Percentiles rank a stretch among this genome's conserved stretches.
Conservation (phyloP, 2,329 filamentous ascomycete genomes). For the Fusarium ambrosium region DNA sequence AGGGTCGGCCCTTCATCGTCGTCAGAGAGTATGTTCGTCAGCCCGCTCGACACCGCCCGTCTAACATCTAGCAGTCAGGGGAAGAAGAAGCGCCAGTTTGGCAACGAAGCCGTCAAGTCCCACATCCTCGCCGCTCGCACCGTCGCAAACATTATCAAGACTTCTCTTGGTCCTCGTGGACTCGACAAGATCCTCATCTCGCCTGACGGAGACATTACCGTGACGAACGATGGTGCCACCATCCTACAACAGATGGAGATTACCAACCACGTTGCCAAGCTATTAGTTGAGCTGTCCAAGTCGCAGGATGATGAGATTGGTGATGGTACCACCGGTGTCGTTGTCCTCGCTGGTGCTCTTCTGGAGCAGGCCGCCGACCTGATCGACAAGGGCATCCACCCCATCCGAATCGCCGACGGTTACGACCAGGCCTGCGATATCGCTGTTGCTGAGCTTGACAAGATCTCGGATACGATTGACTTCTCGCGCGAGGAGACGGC, state of each 20-base stretch:
- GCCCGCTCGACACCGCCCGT: slow-evolving; percentile 6
- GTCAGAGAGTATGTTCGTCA: slow-evolving; percentile 87
- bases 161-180: slow-evolving; percentile 92
- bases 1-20: slow-evolving; percentile 96
- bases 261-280: slow-evolving; percentile 96
- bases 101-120: slow-evolving; percentile 96
- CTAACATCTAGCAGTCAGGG: slow-evolving; percentile 76
- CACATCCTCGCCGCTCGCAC: slow-evolving; percentile 98
- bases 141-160: slow-evolving; percentile 97
- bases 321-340: slow-evolving; percentile 97
- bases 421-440: slow-evolving; percentile 99
- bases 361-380: slow-evolving; percentile 97
- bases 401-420: slow-evolving; percentile 97
- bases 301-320: slow-evolving; percentile 99
- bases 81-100: slow-evolving; percentile 96
- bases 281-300: slow-evolving; percentile 96
- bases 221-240: slow-evolving; percentile 98
- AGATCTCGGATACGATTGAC: slow-evolving; percentile 90
- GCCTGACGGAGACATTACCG: slow-evolving; percentile 97
- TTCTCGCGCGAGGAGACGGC: slow-evolving; percentile 84
- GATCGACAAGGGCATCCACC: slow-evolving; percentile 99
- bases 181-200: slow-evolving; percentile 99
- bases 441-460: slow-evolving; percentile 91
- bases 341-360: slow-evolving; percentile 93
- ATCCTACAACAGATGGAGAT: slow-evolving; percentile 99